phyloP scores from a whole-genome alignment of 129 eudicot species.

The Arctium minus region DNA sequence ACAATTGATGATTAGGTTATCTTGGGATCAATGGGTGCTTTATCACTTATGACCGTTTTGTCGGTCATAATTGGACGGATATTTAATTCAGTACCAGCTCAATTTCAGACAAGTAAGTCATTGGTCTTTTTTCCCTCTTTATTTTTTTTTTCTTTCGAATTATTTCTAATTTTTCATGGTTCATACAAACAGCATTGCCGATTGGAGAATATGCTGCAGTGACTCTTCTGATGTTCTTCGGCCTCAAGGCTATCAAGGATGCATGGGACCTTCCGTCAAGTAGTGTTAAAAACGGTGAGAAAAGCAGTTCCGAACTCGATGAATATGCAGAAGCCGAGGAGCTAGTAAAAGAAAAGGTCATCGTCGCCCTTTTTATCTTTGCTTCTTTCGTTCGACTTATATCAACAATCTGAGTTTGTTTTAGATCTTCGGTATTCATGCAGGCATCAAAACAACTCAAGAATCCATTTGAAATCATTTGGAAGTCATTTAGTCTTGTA shows the following conservation, averaged over 20 bases:
- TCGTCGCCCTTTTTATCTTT: background rate
- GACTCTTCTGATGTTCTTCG: slow-evolving; percentile 84
- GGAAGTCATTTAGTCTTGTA: slow-evolving; percentile 95
- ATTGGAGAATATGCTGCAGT: slow-evolving; percentile 98
- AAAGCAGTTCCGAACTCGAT: slow-evolving; percentile 55
- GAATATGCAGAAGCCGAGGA: slow-evolving; percentile 96
- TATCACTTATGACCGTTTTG: slow-evolving; percentile 75
- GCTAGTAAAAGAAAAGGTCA: slow-evolving; percentile 93
- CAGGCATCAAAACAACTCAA: slow-evolving; percentile 72
- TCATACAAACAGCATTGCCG: slow-evolving; percentile 70
- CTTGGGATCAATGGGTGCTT: slow-evolving; percentile 96
- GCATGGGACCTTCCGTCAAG: slow-evolving; percentile 93
- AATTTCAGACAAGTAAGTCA: slow-evolving; percentile 86
- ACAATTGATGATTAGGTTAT: slow-evolving; percentile 55
- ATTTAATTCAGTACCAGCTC: slow-evolving; percentile 94
- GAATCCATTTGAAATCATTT: slow-evolving; percentile 85
- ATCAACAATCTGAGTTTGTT: background rate
- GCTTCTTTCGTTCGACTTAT: background rate
- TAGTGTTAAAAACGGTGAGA: slow-evolving; percentile 42
- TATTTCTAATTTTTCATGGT: slow-evolving; percentile 1
- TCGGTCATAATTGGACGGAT: slow-evolving; percentile 88
- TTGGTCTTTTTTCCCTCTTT: background rate
- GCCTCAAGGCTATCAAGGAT: slow-evolving; percentile 90
- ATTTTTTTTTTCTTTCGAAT: background rate
- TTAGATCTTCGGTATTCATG: slow-evolving; percentile 5